Base-by-base conservation (phyloP, 2,329 filamentous ascomycete genomes). In the Tolypocladium tropicale region DNA sequence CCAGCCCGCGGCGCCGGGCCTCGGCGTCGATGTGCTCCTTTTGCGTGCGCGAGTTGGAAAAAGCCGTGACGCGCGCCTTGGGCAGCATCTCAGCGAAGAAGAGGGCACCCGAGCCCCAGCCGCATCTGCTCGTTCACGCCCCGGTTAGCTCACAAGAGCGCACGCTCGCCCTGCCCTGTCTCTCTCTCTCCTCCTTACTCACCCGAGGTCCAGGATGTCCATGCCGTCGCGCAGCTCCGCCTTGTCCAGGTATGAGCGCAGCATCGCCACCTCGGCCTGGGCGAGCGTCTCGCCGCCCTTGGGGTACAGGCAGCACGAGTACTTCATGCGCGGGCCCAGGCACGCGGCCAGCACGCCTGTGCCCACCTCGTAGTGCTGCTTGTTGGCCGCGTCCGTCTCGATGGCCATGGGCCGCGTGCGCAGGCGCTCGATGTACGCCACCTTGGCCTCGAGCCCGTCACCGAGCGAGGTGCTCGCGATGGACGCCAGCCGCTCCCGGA, bases 341-440 rank as follows among this genome's bases (percentile, higher is more conserved):
- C 78, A 83, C 32, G 78, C 79, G 32, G 72, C 70, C 43, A 89
- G 68, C 28, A 88, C 80, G 4, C 81, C 82, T 0, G 85, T 86
- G 41, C 82, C 83, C 43, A 89, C 85, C 70, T 89, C 85, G 65
- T 89, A 89, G 69, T 89, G 85, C 74, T 89, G 85, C 63, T 79
- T 73, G 66, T 89, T 88, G 25, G 86, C 85, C 2, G 77, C 72
- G 4, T 75, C 77, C 1, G 84, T 87, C 67, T 86, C 82, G 61
- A 88, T 78, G n/a, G 85, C 86, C 59, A 89, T 88, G 12, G 84
- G 84, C 37, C 78, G 74, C 18, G 71, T 74, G 23, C 82, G 77
- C n/a, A 88, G 74, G 4, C 76, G 69, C 53, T 80, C 73, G 12
- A 89, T 76, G 65, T 85, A 88, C 28, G 72, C 71, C 79, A 86